Evolutionary conservation across 352 stramenopile genomes (phyloP), one percentile per base, ranked within the genome.

Genomic region (Thraustotheca clavata): DNA sequence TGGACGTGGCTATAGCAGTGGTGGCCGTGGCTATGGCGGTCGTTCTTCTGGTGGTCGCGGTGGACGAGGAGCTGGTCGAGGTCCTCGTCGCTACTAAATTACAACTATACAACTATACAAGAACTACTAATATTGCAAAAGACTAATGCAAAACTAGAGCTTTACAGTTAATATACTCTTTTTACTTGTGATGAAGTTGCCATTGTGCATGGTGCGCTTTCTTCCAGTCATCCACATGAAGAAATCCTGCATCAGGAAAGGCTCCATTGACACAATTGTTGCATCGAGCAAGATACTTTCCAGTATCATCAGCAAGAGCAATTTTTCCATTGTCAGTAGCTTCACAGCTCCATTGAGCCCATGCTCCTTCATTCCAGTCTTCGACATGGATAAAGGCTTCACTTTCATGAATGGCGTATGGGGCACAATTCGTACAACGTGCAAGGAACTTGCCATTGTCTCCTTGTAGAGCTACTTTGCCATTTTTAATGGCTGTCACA

Each of bases 21-120:
- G 79, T 39, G 54, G 77, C 29, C 69, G 80, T 36, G 54, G 80
- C 60, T 60, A 75, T 18, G 49, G 72, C 4, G 67, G 77, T 62
- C 41, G 76, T 40, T 43, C 75, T 36, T 50, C 60, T 24, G 40
- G 52, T 35, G 75, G 76, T n/a, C 49, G 71, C 49, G 69, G 72
- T 43, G 68, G 75, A 68, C 29, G 59, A 22, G n/a, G 46, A 26
- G 69, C 65, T 1, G 67, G 69, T 26, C 39, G 62, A 22, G 38
- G 48, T 34, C 52, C 59, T 20, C 29, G 57, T 40, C 34, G 68
- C 20, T 62, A 57, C 26, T 67, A 69, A 31, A n/a, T 12, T 54
- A 35, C 40, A 65, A 20, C 39, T 38, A 52, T 49, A 62, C 8
- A 33, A 12, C 20, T 59, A 59, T 59, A 39, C 49, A 32, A 57